Evolutionary conservation across 2,329 filamentous ascomycete genomes (phyloP), one percentile per base, ranked within the genome.

Genomic region (Claviceps africana): DNA sequence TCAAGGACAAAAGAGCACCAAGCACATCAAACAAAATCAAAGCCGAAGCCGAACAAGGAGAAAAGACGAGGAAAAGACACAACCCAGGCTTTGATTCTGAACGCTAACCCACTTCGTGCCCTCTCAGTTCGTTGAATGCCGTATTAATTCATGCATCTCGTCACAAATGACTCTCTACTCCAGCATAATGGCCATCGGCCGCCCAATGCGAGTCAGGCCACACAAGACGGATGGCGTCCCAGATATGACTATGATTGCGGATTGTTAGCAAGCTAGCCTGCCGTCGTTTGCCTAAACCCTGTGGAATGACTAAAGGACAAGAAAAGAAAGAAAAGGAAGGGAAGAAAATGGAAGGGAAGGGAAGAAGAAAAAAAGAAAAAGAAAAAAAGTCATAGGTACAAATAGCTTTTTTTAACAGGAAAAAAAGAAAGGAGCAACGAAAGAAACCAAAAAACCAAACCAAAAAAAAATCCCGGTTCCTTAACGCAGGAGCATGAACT

Each of bases 201-300:
- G 88, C 86, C 86, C 89, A 95, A 60, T 85, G 79, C 42, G 79
- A 83, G 60, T 95, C 88, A 1, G 93, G 93, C 93, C 93, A 98
- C 57, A 98, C 85, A 57, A 85, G 75, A 54, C 85, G 82, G 65
- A 98, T 82, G 28, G 89, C 91, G 70, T 97, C 91, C 88, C 89
- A 96, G 56, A 97, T 91, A 67, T 95, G 86, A 56, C 87, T 88
- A 47, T 17, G 2, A 25, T 57, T 56, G 58, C 59, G 51, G 61
- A 56, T 53, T 56, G 58, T 68, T 54, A 67, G 25, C 11, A 47
- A 21, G 64, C 64, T 46, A 17, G 46, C 21, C 17, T 5, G 28
- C 21, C 39, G n/a, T 49, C 33, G 22, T 35, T 13, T 51, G 31
- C 39, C 42, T 40, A 48, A 50, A 33, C 15, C 43, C 17, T 31